Percentiles rank a stretch among this genome's conserved stretches.
Evolutionary conservation across 805 yeast species (phyloP).

Genomic region (Yamadazyma nakazawae): DNA sequence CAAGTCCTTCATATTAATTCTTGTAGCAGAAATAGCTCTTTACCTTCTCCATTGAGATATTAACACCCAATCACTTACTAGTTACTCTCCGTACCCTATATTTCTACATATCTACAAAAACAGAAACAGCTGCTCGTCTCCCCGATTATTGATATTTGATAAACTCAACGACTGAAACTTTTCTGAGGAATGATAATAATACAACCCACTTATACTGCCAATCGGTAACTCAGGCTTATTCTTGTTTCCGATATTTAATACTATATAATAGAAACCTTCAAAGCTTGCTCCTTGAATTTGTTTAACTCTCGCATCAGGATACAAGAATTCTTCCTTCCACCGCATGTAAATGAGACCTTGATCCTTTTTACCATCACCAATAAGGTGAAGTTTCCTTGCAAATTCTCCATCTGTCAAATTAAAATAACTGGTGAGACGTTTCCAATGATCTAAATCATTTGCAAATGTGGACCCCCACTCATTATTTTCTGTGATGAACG

Average conservation of each 20-base stretch:
- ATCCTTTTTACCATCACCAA: conserved; percentile 30
- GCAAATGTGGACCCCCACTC: conserved; percentile 50
- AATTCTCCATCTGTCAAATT: conserved; percentile 45
- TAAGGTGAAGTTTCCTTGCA: conserved; percentile 23
- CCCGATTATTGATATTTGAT: conserved; percentile 49
- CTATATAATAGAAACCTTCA: conserved; percentile 89
- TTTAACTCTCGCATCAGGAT: conserved; percentile 71
- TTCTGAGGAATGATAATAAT: conserved; percentile 77
- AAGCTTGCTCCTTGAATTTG: conserved; percentile 73
- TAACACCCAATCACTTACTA: not conserved
- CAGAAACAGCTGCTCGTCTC: conserved; percentile 18
- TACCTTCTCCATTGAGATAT: too few species aligned
- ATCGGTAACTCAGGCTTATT: conserved; percentile 29
- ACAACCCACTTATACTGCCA: conserved; percentile 76
- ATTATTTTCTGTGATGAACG: conserved; percentile 56
- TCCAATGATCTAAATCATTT: conserved; percentile 51
- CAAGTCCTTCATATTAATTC: too few species aligned
- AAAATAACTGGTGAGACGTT: conserved; percentile 43
- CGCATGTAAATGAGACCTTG: conserved; percentile 66
- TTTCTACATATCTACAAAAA: conserved; percentile 6
- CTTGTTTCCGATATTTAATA: conserved; percentile 61
- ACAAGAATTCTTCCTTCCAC: conserved; percentile 89
- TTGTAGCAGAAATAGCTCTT: too few species aligned
- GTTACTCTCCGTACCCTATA: not conserved
- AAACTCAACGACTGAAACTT: conserved; percentile 76